Conservation (phyloP, 176 grass and related monocot genomes). For the Tuctoria greenei region DNA sequence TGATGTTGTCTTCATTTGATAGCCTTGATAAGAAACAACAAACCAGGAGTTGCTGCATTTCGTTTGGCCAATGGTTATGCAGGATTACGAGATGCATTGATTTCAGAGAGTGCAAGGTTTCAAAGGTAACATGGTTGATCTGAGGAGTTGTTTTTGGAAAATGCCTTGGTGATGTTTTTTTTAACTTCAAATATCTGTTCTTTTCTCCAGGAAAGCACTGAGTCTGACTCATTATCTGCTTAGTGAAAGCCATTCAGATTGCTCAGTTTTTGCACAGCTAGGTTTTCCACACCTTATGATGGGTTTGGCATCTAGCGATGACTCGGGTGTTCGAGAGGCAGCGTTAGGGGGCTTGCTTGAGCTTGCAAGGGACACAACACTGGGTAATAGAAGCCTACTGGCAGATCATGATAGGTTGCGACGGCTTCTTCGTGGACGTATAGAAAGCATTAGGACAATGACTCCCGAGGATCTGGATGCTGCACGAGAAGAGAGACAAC, state of each 20-base stretch:
- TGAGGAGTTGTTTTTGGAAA: not conserved
- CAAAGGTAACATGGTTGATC: constrained; percentile 53
- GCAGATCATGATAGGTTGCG: constrained; percentile 54
- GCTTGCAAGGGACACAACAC: constrained; percentile 53
- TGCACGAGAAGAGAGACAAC: constrained; percentile 76
- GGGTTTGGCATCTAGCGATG: constrained; percentile 58
- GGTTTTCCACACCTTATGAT: constrained; percentile 79
- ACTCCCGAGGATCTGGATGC: constrained; percentile 68
- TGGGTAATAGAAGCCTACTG: constrained; percentile 46
- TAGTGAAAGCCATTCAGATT: constrained; percentile 67
- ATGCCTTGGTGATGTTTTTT: not conserved
- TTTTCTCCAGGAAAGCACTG: constrained; percentile 71
- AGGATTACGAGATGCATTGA: constrained; percentile 76
- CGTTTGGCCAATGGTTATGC: constrained; percentile 76
- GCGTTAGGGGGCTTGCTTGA: constrained; percentile 73
- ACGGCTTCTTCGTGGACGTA: constrained; percentile 54
- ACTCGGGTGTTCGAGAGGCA: constrained; percentile 75
- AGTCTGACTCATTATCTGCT: constrained; percentile 73
- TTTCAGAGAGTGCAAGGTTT: constrained; percentile 66
- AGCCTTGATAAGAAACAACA: constrained; percentile 91
- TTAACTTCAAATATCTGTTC: constrained; percentile 16
- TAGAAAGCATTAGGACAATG: constrained; percentile 65
- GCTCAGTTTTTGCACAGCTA: constrained; percentile 55
- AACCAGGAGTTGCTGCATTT: constrained; percentile 70
- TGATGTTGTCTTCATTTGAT: constrained; percentile 36